Conservation (phyloP, 805 yeast genomes). For the Candida germanica region DNA sequence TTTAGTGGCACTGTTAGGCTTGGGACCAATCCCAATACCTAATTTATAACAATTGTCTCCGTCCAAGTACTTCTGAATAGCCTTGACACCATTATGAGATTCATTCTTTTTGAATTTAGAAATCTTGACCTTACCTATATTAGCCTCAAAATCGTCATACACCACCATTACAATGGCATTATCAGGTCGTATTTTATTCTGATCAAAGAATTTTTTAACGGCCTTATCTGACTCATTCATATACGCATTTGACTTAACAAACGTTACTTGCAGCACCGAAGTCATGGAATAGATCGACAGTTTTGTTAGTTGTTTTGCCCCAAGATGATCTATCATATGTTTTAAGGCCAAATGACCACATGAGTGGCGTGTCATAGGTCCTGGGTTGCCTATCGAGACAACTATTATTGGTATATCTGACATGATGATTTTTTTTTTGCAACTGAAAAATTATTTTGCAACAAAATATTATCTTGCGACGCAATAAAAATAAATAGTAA, state of each 20-base stretch:
- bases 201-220: constrained; percentile 22
- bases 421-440: no score
- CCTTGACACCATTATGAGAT: constrained; percentile 39
- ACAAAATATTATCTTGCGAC: no score
- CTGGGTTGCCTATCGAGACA: constrained; percentile 41
- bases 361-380: constrained; percentile 38
- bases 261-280: constrained; percentile 19
- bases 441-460: no score
- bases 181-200: constrained; percentile 13
- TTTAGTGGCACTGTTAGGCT: constrained; percentile 31
- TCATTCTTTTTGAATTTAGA: constrained; percentile 32
- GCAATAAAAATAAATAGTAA: no score
- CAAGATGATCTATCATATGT: constrained; percentile 22
- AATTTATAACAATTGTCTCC: constrained; percentile 22
- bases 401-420: constrained; percentile 8
- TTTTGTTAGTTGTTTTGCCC: constrained; percentile 27
- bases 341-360: constrained; percentile 35
- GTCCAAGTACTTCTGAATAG: constrained; percentile 15
- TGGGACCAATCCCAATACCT: constrained; percentile 43
- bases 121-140: constrained; percentile 29
- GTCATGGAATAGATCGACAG: constrained; percentile 28
- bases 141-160: constrained; percentile 38
- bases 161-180: constrained; percentile 21
- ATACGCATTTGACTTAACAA: constrained; percentile 36
- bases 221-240: constrained; percentile 40